Base-by-base conservation (phyloP, 768 basidiomycete species). In the Leccinum rimulosum region DNA sequence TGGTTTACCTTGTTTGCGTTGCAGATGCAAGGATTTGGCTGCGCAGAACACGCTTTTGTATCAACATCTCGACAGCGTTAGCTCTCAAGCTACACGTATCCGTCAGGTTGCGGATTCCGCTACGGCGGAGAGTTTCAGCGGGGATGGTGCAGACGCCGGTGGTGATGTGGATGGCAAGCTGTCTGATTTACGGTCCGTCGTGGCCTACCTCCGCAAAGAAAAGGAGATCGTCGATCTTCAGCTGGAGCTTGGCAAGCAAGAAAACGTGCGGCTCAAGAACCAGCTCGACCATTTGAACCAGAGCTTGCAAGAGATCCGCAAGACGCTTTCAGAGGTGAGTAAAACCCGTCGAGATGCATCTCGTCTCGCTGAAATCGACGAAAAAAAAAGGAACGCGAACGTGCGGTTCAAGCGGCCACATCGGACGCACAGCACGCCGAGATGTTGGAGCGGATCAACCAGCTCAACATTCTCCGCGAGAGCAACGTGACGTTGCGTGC, bases 221-320 rank as follows among this genome's bases (percentile, higher is more conserved):
- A 94, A 95, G 74, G 92, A 95, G 70, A 93, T 95, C 54, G 88
- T 91, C 49, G 93, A 95, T 64, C 81, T 94, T 33, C 91, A 94
- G 62, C 79, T 93, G 28, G 90, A 94, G 66, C 82, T 95, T 52
- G 82, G 86, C 78, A 84, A 83, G 68, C 84, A 86, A 65, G 92
- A 95, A 75, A 90, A 82, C 64, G 74, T 83, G 9, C 83, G 92
- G 4, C 71, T 92, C 54, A 90, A 88, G 70, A 74, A 82, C 19
- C 89, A 94, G 68, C 81, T 90, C 28, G 91, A 93, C 6, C 86
- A 89, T 65, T 70, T 93, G 43, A 79, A 80, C 15, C 85, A 86
- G 61, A 84, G 75, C 47, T 74, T 95, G 66, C 83, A 91, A 55
- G 91, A 93, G 57, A 82, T 85, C 3, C 79, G 91, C 33, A 72